These are phyloP conservation scores for Hygrocybe punicea DNA, from an alignment of 768 basidiomycete genomes.

Conservation along the genomic window DNA sequence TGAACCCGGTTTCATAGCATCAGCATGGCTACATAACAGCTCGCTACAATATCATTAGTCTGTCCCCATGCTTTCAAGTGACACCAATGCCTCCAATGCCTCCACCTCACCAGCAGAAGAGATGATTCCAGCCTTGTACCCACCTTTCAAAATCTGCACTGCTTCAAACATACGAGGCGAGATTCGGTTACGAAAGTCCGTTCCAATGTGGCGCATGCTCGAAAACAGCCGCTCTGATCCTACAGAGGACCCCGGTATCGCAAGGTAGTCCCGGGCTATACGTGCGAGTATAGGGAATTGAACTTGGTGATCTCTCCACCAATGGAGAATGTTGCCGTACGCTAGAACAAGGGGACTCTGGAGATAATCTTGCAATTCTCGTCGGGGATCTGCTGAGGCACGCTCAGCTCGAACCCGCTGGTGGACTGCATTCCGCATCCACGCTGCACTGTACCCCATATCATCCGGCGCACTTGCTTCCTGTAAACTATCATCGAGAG, in stretches of 20 bases:
- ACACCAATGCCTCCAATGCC: too few species aligned
- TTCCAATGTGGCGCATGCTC: neutral
- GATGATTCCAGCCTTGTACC: neutral
- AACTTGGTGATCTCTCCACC: neutral
- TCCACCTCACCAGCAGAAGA: neutral
- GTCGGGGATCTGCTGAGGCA: neutral
- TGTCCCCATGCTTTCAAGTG: too few species aligned
- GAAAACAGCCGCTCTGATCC: neutral
- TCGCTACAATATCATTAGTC: too few species aligned
- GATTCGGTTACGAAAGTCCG: neutral
- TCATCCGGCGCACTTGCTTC: neutral
- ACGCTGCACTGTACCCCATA: neutral
- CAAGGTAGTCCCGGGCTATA: neutral
- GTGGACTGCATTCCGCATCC: neutral
- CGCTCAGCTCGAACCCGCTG: neutral
- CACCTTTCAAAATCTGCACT: neutral
- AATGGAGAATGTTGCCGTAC: neutral
- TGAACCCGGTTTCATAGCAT: too few species aligned
- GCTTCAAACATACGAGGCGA: neutral
- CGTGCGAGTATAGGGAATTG: too few species aligned
- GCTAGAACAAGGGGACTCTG: neutral
- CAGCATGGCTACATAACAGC: too few species aligned
- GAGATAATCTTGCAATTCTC: neutral
- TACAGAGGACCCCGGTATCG: neutral
- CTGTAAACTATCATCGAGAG: neutral